These are phyloP conservation scores for Globisporangium nunn DNA, from an alignment of 352 stramenopile species.

Conservation along the genomic window DNA sequence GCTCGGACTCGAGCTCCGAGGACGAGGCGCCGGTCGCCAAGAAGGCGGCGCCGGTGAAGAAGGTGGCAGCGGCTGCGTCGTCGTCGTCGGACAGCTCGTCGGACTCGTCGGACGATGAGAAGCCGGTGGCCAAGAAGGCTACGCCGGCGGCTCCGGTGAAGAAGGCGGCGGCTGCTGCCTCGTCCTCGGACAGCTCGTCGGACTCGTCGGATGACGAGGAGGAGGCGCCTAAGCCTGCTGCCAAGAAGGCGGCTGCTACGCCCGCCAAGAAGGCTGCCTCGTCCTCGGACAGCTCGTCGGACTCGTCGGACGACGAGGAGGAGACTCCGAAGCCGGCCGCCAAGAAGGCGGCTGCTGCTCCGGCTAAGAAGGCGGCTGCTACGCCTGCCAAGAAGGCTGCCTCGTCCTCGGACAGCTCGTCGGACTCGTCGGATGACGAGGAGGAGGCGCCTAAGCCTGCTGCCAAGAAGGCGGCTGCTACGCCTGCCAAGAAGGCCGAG, in stretches of 20 bases:
- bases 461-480: conserved; percentile 21
- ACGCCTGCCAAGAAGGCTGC: conserved; percentile 43
- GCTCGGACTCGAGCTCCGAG: conserved; percentile 33
- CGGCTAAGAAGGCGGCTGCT: conserved; percentile 38
- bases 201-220: conserved; percentile 47
- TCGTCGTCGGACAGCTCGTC: conserved; percentile 25
- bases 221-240: conserved; percentile 24
- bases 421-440: conserved; percentile 42
- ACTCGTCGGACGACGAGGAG: conserved; percentile 46
- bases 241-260: conserved; percentile 20
- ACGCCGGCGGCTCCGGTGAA: conserved; percentile 13
- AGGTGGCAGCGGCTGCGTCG: not conserved
- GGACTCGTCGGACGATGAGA: conserved; percentile 32
- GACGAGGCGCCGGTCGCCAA: conserved; percentile 26
- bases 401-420: not conserved
- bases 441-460: conserved; percentile 26
- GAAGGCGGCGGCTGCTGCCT: conserved; percentile 18
- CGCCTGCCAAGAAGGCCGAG: conserved; percentile 26
- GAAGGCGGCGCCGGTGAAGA: conserved; percentile 6
- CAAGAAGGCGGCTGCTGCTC: conserved; percentile 23
- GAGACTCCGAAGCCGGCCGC: conserved; percentile 25
- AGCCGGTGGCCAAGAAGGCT: conserved; percentile 17
- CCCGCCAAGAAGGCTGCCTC: conserved; percentile 26
- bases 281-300: conserved; percentile 5
- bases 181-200: not conserved